Base-by-base conservation (phyloP, 208 protist species). In the Leishmania turanica region DNA sequence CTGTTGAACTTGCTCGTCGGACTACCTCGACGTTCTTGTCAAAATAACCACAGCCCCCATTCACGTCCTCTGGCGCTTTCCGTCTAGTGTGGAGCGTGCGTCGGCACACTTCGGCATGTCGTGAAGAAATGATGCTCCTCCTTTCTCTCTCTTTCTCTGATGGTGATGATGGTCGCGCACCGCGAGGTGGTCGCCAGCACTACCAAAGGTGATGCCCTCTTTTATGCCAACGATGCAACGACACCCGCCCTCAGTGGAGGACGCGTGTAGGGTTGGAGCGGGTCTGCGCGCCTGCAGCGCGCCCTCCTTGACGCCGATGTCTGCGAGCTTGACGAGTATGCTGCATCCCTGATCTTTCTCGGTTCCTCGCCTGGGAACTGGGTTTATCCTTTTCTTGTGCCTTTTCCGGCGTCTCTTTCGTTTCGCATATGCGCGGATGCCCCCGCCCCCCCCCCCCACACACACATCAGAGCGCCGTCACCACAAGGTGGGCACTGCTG, bases 401-500 rank as follows among this genome's bases (percentile, higher is more conserved):
- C 3, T 17, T 79, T 6, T 54, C 51, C 51, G 51, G 21, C 2
- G 27, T 76, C 24, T 82, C 64, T 27, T 78, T 78, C 45, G 49
- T 24, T 19, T 56, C 51, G 51, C 9, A 13, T 54, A 4, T 54
- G 51, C 51, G 51, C 51, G 51, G 51, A 54, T 54, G 51, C 1
- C 15, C 49, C 42, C 34, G 34, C 34, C 34, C 42, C 42, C 42
- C 42, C 13, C 42, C 42, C 42, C 42, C 21, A 66, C 21, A n/a
- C 65, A 70, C 65, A 70, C 17, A 24, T 24, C 51, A 9, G 0
- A 54, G 9, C 17, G 51, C 15, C 9, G 51, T 54, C 5, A 54
- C 51, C 5, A 54, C 51, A 17, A 15, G 9, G 51, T 15, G 51
- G 51, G 15, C 51, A 54, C 51, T 17, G 9, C 17, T 54, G 51